These are phyloP conservation scores for Fusarium heterosporum DNA, from an alignment of 2,329 filamentous ascomycete genomes.

Conservation along the genomic window DNA sequence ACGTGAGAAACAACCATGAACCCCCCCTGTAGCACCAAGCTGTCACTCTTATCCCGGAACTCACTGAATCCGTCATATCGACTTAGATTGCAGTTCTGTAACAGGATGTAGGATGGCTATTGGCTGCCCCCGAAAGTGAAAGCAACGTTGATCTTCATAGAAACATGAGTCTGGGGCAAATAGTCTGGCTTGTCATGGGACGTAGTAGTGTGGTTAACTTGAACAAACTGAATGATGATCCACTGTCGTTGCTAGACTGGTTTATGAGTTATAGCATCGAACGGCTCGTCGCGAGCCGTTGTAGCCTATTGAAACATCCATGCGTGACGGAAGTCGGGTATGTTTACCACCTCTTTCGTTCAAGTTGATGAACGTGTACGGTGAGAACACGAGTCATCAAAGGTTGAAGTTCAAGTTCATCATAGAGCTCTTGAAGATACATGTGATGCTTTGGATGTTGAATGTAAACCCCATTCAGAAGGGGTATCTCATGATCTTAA, in stretches of 20 bases:
- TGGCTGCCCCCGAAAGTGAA: constrained; percentile 6
- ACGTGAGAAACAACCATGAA: constrained; percentile 33
- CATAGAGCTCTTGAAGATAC: constrained; percentile 1
- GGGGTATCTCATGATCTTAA: constrained; percentile 31
- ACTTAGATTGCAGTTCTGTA: not conserved
- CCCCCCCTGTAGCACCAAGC: constrained; percentile 30
- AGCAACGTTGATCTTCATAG: not conserved
- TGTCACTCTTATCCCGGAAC: constrained; percentile 16
- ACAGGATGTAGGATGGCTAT: constrained; percentile 7
- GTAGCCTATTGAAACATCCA: constrained; percentile 36
- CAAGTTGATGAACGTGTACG: not conserved
- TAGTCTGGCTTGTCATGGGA: not conserved
- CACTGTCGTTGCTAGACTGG: not conserved
- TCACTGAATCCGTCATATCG: constrained; percentile 20
- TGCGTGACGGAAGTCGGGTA: constrained; percentile 16
- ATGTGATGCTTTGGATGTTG: not conserved
- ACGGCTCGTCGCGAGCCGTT: constrained; percentile 12
- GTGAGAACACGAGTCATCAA: constrained; percentile 6
- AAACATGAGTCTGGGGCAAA: not conserved
- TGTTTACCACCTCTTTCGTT: not conserved
- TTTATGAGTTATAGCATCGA: not conserved
- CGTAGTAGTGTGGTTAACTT: not conserved
- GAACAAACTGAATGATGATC: not conserved
- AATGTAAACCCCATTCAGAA: constrained; percentile 14
- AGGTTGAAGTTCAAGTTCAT: not conserved